Evolutionary conservation across 2,329 filamentous ascomycete species (phyloP).

Genomic region (Teratosphaeria zuluensis): DNA sequence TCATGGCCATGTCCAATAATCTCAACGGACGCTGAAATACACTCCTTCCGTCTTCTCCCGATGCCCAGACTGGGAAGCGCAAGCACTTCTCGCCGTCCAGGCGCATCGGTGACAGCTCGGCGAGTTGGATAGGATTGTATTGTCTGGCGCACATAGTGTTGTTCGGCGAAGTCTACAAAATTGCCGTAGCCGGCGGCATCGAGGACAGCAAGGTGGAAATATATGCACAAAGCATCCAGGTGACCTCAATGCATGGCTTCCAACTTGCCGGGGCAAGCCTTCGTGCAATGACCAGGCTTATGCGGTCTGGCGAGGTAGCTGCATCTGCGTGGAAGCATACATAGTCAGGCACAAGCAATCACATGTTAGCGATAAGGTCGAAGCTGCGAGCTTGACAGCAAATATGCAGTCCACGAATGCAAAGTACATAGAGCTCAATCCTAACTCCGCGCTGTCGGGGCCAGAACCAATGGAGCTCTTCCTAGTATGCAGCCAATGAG

Average conservation of each 20-base stretch:
- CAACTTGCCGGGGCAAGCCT: background rate
- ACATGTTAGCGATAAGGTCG: background rate
- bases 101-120: background rate
- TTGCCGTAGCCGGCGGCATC: background rate
- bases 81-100: background rate
- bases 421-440: background rate
- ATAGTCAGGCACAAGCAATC: background rate
- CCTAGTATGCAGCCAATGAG: background rate
- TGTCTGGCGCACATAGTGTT: background rate
- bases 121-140: background rate
- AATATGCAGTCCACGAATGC: background rate
- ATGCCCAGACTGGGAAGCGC: background rate
- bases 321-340: background rate
- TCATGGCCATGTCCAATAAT: background rate
- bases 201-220: background rate
- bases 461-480: background rate
- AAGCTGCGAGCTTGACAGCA: background rate
- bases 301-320: background rate
- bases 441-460: background rate
- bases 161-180: background rate
- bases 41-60: background rate
- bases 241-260: background rate
- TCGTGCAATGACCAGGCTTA: background rate
- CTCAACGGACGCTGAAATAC: background rate
- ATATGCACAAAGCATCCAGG: background rate